Evolutionary conservation across 108 stramenopile genomes (phyloP).

Genomic region (Cyclotella kingstonii): DNA sequence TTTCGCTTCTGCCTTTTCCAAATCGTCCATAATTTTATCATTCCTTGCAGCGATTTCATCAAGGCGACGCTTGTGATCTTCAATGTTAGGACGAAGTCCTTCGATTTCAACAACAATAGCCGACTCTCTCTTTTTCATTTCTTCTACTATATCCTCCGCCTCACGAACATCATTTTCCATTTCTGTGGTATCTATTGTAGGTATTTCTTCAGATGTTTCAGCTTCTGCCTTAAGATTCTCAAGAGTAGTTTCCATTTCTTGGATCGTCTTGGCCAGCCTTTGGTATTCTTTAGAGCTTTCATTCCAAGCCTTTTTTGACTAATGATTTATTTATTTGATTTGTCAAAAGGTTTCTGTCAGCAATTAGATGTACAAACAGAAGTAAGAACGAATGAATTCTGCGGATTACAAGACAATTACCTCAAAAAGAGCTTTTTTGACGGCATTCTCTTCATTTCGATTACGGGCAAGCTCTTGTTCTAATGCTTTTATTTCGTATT

Average conservation of each 20-base stretch:
- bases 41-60: slow-evolving; percentile 69
- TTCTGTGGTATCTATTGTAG: slow-evolving; percentile 70
- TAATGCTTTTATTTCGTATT: slow-evolving; percentile 48
- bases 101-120: slow-evolving; percentile 45
- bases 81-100: slow-evolving; percentile 47
- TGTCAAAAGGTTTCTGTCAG: too few relatives aligned
- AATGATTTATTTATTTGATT: too few relatives aligned
- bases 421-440: slow-evolving; percentile 22
- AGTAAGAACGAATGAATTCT: too few relatives aligned
- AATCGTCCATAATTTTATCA: slow-evolving; percentile 61
- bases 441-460: slow-evolving; percentile 36
- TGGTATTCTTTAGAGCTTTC: slow-evolving; percentile 37
- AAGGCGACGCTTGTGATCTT: slow-evolving; percentile 39
- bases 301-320: slow-evolving; percentile 24
- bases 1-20: slow-evolving; percentile 50
- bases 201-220: slow-evolving; percentile 55
- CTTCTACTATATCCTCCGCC: slow-evolving; percentile 50
- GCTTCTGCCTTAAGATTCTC: slow-evolving; percentile 47
- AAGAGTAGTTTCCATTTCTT: slow-evolving; percentile 24
- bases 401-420: too few relatives aligned
- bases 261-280: slow-evolving; percentile 40
- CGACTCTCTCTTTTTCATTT: slow-evolving; percentile 39
- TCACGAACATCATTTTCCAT: slow-evolving; percentile 62
- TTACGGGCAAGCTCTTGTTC: slow-evolving; percentile 69
- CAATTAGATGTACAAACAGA: too few relatives aligned